Conservation (phyloP, 345 rosid genomes). For the Pistacia atlantica region DNA sequence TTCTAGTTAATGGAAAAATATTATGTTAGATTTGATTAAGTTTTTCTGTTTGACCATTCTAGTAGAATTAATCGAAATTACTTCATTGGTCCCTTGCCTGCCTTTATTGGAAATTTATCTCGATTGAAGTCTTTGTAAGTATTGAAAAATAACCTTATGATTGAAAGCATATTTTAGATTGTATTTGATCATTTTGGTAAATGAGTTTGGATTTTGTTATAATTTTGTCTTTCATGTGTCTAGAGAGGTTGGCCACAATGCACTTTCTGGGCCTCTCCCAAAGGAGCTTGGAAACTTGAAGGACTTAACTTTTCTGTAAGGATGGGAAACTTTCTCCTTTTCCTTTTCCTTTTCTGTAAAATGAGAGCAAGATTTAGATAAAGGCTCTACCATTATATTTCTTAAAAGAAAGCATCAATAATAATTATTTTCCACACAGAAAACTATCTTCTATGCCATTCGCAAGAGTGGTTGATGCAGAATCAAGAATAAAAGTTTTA, state of each 20-base stretch:
- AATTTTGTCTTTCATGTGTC: conserved; percentile 4
- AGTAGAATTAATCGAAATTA: conserved; percentile 40
- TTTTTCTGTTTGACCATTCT: conserved; percentile 5
- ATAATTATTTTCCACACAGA: too few species aligned
- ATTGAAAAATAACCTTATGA: not conserved
- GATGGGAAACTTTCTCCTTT: not conserved
- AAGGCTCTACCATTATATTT: too few species aligned
- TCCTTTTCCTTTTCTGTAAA: not conserved
- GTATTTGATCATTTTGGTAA: not conserved
- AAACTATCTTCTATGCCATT: not conserved
- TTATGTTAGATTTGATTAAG: too few species aligned
- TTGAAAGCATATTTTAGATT: not conserved
- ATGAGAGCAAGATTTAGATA: too few species aligned
- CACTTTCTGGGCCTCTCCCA: conserved; percentile 41
- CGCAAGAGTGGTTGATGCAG: too few species aligned
- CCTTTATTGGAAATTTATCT: conserved; percentile 37
- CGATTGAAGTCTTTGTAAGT: conserved; percentile 27
- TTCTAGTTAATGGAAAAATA: not conserved
- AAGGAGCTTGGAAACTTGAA: conserved; percentile 39
- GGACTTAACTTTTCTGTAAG: conserved; percentile 36
- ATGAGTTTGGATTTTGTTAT: not conserved
- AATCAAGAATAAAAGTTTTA: too few species aligned
- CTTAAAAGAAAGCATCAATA: not conserved
- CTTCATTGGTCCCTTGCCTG: conserved; percentile 39
- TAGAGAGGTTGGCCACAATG: conserved; percentile 36